Percentiles rank a stretch among this genome's conserved stretches.
phyloP scores from a whole-genome alignment of 345 rosid genomes.

The Lepidium africanum region DNA sequence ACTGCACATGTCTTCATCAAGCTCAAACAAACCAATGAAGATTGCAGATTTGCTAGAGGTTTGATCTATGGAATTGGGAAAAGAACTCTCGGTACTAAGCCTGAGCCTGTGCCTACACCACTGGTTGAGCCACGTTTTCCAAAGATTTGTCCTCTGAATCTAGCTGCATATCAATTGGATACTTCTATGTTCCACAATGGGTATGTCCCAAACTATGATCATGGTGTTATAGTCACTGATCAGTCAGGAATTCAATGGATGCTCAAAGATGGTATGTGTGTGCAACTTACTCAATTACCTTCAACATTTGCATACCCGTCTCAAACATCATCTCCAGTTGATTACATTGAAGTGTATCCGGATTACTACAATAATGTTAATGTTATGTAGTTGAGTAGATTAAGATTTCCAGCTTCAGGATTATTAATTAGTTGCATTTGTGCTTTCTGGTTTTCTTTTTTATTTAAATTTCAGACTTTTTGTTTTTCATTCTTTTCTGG shows the following conservation, averaged over 20 bases:
- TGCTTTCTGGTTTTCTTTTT: background rate
- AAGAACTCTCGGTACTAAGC: background rate
- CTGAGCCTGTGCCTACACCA: background rate
- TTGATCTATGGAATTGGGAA: constrained; percentile 21
- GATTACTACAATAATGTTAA: background rate
- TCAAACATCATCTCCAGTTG: constrained; percentile 10
- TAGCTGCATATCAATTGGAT: constrained; percentile 2
- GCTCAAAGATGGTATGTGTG: background rate
- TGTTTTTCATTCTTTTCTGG: background rate
- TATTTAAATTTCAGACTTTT: background rate
- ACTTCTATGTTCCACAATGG: background rate
- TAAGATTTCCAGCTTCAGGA: constrained; percentile 8
- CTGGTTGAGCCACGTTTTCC: background rate
- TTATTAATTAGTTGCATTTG: constrained; percentile 6
- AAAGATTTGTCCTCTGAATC: constrained; percentile 1
- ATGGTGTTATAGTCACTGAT: background rate
- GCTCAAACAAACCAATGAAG: constrained; percentile 1
- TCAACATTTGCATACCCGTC: background rate
- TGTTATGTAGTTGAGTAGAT: constrained; percentile 1
- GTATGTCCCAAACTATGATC: constrained; percentile 11
- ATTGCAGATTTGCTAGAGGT: constrained; percentile 17
- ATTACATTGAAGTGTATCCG: constrained; percentile 1
- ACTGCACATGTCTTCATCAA: constrained; percentile 20
- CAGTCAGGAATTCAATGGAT: background rate
- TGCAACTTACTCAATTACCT: background rate